phyloP scores from a whole-genome alignment of 2,329 filamentous ascomycete genomes.

The Microdochium bolleyi region DNA sequence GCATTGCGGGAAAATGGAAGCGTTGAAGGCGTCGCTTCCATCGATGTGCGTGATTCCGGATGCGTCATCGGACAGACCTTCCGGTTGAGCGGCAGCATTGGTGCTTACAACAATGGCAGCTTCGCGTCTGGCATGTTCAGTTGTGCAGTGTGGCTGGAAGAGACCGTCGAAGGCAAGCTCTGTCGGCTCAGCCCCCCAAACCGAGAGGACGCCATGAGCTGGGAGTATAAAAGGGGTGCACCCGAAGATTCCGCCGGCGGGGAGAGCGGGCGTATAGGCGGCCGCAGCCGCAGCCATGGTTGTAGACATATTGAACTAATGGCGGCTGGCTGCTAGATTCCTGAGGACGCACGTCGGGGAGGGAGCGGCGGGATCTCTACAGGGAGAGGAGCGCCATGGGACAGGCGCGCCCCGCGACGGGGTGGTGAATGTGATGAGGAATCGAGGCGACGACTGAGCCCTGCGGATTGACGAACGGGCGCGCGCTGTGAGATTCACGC shows the following conservation, averaged over 20 bases:
- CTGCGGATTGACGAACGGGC: background rate
- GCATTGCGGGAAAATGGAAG: slow-evolving; percentile 84
- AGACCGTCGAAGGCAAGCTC: background rate
- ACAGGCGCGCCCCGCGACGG: background rate
- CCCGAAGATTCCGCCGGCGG: background rate
- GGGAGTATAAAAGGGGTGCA: background rate
- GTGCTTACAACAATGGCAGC: background rate
- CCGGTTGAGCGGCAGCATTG: background rate
- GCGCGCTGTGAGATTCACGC: too few relatives aligned
- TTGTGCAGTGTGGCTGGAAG: background rate
- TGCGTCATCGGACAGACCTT: background rate
- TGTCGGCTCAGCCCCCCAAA: background rate
- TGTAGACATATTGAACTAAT: background rate
- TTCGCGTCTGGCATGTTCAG: background rate
- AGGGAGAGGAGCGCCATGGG: background rate
- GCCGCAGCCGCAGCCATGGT: background rate
- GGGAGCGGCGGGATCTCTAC: background rate
- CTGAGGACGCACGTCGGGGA: background rate
- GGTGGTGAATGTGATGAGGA: background rate
- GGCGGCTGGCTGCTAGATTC: background rate
- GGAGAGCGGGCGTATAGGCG: background rate
- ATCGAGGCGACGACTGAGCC: background rate
- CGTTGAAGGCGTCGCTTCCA: slow-evolving; percentile 82
- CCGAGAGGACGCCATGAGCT: background rate
- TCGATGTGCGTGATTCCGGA: slow-evolving; percentile 40